These are phyloP conservation scores for Debaryomycetaceae sp. DNA, from an alignment of 1,139 yeast genomes.

Conservation along the genomic window DNA sequence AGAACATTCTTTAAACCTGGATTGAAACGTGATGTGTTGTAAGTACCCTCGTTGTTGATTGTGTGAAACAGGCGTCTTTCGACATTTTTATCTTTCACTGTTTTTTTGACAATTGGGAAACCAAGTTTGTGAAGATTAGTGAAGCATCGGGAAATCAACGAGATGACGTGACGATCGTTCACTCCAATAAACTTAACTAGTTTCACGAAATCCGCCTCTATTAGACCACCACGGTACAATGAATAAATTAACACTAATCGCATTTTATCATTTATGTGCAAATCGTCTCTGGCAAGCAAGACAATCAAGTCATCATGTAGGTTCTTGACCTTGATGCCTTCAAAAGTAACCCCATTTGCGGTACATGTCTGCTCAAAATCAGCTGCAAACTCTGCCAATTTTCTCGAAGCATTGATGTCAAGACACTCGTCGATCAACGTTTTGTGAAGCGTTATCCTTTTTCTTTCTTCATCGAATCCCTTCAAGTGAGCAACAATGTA, in stretches of 20 bases:
- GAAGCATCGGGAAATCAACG: constrained; percentile 49
- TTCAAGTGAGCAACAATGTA: constrained; percentile 66
- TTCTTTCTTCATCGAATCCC: constrained; percentile 66
- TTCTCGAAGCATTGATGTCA: constrained; percentile 47
- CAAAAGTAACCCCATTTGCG: constrained; percentile 69
- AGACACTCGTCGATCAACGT: constrained; percentile 59
- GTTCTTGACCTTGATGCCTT: constrained; percentile 63
- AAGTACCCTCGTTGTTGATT: constrained; percentile 62
- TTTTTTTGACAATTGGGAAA: constrained; percentile 55
- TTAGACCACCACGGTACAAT: constrained; percentile 78
- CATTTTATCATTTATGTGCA: constrained; percentile 62
- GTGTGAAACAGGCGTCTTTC: constrained; percentile 56
- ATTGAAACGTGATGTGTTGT: constrained; percentile 72
- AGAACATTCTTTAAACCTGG: constrained; percentile 67
- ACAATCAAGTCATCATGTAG: constrained; percentile 66
- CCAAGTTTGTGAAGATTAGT: constrained; percentile 68
- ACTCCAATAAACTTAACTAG: constrained; percentile 69
- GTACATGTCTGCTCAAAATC: constrained; percentile 73
- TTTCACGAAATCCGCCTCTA: constrained; percentile 70
- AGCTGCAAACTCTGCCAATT: constrained; percentile 59
- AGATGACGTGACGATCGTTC: constrained; percentile 50
- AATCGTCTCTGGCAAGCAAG: constrained; percentile 51
- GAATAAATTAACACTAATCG: constrained; percentile 78
- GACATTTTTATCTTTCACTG: constrained; percentile 36
- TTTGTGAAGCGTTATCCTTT: constrained; percentile 57